Conservation (phyloP, 352 stramenopile genomes). For the Phytophthora europaea region DNA sequence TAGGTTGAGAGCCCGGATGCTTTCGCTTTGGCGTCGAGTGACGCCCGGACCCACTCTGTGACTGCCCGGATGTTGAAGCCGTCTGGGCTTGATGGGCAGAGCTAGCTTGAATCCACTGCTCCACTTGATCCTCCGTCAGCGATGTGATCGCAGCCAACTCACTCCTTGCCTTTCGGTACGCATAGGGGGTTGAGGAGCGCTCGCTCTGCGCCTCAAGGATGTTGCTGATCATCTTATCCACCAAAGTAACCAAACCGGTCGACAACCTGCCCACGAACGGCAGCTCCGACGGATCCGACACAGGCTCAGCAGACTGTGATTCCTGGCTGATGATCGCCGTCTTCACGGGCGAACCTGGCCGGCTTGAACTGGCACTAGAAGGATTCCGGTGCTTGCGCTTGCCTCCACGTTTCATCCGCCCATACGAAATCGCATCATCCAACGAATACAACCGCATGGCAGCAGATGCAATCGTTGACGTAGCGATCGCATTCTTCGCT, state of each 20-base stretch:
- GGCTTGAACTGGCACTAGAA: conserved; percentile 39
- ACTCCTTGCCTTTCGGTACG: conserved; percentile 62
- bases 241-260: conserved; percentile 49
- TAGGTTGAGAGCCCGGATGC: conserved; percentile 33
- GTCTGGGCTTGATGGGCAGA: conserved; percentile 22
- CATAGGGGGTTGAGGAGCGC: conserved; percentile 50
- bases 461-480: conserved; percentile 73
- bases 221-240: conserved; percentile 58
- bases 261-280: conserved; percentile 59
- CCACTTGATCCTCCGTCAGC: conserved; percentile 64
- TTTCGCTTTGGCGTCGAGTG: conserved; percentile 69
- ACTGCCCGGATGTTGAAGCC: conserved; percentile 35
- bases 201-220: conserved; percentile 67
- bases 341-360: conserved; percentile 42
- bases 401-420: conserved; percentile 64
- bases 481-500: conserved; percentile 63
- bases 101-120: conserved; percentile 72
- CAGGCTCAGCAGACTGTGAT: conserved; percentile 18
- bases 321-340: conserved; percentile 45
- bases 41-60: conserved; percentile 42
- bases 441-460: conserved; percentile 82
- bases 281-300: conserved; percentile 55
- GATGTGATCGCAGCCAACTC: conserved; percentile 71
- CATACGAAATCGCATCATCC: conserved; percentile 81
- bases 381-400: conserved; percentile 57